Percentiles rank a stretch among this genome's conserved stretches.
Conservation (phyloP, 2,329 filamentous ascomycete genomes). For the Fusarium torulosum region DNA sequence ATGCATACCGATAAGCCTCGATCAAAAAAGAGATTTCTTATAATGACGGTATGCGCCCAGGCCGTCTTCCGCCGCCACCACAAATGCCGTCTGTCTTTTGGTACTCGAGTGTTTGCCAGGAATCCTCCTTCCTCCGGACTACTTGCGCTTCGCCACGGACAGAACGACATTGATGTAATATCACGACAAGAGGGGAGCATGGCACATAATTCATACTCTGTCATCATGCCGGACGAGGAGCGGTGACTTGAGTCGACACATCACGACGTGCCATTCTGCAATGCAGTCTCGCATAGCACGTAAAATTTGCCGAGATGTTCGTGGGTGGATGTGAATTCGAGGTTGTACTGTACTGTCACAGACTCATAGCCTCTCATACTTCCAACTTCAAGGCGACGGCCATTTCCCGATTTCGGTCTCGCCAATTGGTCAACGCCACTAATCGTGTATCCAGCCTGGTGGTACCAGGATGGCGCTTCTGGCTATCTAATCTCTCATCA, state of each 20-base stretch:
- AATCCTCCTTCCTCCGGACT: slow-evolving; percentile 13
- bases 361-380: slow-evolving; percentile 20
- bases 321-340: slow-evolving; percentile 21
- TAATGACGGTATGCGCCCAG: slow-evolving; percentile 10
- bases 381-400: slow-evolving; percentile 18
- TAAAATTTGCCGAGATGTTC: slow-evolving; percentile 32
- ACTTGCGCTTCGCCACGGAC: slow-evolving; percentile 25
- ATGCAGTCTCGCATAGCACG: slow-evolving; percentile 26
- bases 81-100: slow-evolving; percentile 8
- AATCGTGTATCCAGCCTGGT: slow-evolving; percentile 38
- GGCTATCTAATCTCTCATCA: slow-evolving; percentile 37
- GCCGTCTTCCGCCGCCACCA: slow-evolving; percentile 24
- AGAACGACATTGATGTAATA: slow-evolving; percentile 13
- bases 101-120: slow-evolving; percentile 8
- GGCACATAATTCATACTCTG: neutral
- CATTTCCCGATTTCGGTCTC: slow-evolving; percentile 28
- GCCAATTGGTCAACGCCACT: slow-evolving; percentile 33
- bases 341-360: slow-evolving; percentile 15
- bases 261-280: slow-evolving; percentile 27
- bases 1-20: slow-evolving; percentile 18
- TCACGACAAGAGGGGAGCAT: slow-evolving; percentile 3
- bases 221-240: neutral
- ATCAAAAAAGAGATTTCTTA: slow-evolving; percentile 2
- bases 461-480: slow-evolving; percentile 32
- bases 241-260: slow-evolving; percentile 29